phyloP scores from a whole-genome alignment of 2,329 filamentous ascomycete species.

The Diplodia corticola region DNA sequence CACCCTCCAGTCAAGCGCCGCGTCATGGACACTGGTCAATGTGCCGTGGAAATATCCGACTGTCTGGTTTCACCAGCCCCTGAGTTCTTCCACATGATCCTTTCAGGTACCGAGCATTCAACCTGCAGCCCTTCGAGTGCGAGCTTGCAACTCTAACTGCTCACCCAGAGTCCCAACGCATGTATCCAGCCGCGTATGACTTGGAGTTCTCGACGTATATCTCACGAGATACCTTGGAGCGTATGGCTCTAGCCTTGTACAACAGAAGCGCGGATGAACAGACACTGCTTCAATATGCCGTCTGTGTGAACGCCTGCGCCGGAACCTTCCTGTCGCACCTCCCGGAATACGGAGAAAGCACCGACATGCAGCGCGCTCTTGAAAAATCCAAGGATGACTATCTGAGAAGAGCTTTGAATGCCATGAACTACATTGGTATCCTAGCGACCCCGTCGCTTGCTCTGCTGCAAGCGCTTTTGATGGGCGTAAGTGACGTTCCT shows the following conservation, averaged over 20 bases:
- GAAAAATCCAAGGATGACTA: conserved; percentile 33
- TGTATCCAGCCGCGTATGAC: neutral
- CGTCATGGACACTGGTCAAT: neutral
- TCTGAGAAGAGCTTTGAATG: conserved; percentile 33
- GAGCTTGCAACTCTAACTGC: neutral
- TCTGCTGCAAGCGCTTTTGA: conserved; percentile 34
- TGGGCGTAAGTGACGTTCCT: conserved; percentile 30
- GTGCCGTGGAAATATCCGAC: neutral
- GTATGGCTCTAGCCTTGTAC: conserved; percentile 34
- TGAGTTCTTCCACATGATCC: conserved; percentile 15
- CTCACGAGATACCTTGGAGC: conserved; percentile 34
- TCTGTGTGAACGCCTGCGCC: conserved; percentile 37
- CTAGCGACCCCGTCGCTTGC: conserved; percentile 33
- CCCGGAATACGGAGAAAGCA: conserved; percentile 32
- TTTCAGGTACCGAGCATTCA: neutral
- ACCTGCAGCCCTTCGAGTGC: too few species aligned
- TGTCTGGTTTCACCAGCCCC: neutral
- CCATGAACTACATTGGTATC: conserved; percentile 34
- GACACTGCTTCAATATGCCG: conserved; percentile 34
- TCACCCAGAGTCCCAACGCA: neutral
- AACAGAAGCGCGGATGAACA: conserved; percentile 33
- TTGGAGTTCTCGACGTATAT: conserved; percentile 24
- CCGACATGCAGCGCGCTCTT: conserved; percentile 32
- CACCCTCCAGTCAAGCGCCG: neutral
- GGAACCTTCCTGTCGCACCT: conserved; percentile 25